A percentile compares a stretch with the other conserved stretches of the same genome.
Conservation (phyloP, 768 basidiomycete genomes). For the Lentinula sp. region DNA sequence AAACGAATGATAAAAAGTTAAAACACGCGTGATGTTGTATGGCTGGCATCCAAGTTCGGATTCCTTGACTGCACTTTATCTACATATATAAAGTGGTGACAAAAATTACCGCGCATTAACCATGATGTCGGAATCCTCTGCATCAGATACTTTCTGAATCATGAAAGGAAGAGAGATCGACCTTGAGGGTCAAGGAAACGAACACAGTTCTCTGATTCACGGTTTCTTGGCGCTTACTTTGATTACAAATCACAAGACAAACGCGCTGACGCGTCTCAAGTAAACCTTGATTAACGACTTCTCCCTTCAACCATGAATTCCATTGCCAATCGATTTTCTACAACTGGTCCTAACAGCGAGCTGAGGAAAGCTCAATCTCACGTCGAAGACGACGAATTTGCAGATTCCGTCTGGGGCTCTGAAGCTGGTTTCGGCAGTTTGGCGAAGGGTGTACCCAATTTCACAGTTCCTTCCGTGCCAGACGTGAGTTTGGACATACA, state of each 20-base stretch:
- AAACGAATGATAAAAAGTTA: too few species aligned
- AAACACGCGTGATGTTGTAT: too few species aligned
- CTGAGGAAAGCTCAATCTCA: slow-evolving; percentile 42
- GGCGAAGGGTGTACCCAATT: slow-evolving; percentile 64
- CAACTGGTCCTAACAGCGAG: slow-evolving; percentile 44
- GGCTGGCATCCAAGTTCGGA: too few species aligned
- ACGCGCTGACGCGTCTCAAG: slow-evolving; percentile 23
- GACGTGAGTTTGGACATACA: slow-evolving; percentile 48
- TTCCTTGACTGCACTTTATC: too few species aligned
- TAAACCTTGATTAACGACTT: slow-evolving; percentile 37
- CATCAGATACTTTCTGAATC: too few species aligned
- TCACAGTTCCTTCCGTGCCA: slow-evolving; percentile 65
- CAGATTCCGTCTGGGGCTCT: slow-evolving; percentile 78
- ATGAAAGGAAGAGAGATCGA: too few species aligned
- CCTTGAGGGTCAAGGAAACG: too few species aligned
- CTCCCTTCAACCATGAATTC: slow-evolving; percentile 50
- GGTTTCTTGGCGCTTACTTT: neutral
- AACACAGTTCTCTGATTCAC: too few species aligned
- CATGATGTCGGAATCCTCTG: too few species aligned
- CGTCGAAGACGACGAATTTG: slow-evolving; percentile 58
- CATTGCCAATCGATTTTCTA: slow-evolving; percentile 60
- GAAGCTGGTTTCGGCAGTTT: slow-evolving; percentile 76
- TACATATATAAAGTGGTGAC: too few species aligned
- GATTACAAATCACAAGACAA: slow-evolving; percentile 21
- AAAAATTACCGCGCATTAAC: too few species aligned